Conservation (phyloP, 345 rosid genomes). For the Brassica incana region DNA sequence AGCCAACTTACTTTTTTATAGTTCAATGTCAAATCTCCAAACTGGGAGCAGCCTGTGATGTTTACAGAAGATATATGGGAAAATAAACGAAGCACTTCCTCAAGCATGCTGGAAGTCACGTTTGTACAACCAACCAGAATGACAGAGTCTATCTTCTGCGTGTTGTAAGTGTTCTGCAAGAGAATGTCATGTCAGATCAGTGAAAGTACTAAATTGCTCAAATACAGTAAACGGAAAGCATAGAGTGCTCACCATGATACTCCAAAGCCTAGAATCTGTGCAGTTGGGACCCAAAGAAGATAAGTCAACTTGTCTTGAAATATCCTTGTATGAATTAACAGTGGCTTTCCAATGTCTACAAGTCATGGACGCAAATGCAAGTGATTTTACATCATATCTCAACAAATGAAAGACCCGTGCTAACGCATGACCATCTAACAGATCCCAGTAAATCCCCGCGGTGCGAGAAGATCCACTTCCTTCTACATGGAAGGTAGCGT, state of each 20-base stretch:
- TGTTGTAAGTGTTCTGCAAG: conserved; percentile 80
- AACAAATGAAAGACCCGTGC: conserved; percentile 85
- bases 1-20: conserved; percentile 68
- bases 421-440: conserved; percentile 71
- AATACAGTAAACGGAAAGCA: conserved; percentile 15
- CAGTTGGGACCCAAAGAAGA: conserved; percentile 75
- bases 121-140: conserved; percentile 77
- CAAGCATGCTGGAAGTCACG: conserved; percentile 61
- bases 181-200: conserved; percentile 38
- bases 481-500: conserved; percentile 52
- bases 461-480: conserved; percentile 44
- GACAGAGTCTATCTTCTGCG: conserved; percentile 68
- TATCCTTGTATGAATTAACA: conserved; percentile 65
- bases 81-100: conserved; percentile 62
- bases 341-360: conserved; percentile 95
- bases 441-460: conserved; percentile 65
- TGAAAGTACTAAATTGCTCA: conserved; percentile 13
- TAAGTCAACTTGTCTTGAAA: conserved; percentile 75
- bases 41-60: conserved; percentile 86
- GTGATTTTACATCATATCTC: conserved; percentile 77
- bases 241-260: conserved; percentile 60
- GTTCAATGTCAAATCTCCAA: conserved; percentile 58
- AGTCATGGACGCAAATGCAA: conserved; percentile 76
- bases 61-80: conserved; percentile 70
- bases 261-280: conserved; percentile 62